Percentiles rank a stretch among this genome's conserved stretches.
Evolutionary conservation across 257 asterid species (phyloP).

Genomic region (Solanum commersonii): DNA sequence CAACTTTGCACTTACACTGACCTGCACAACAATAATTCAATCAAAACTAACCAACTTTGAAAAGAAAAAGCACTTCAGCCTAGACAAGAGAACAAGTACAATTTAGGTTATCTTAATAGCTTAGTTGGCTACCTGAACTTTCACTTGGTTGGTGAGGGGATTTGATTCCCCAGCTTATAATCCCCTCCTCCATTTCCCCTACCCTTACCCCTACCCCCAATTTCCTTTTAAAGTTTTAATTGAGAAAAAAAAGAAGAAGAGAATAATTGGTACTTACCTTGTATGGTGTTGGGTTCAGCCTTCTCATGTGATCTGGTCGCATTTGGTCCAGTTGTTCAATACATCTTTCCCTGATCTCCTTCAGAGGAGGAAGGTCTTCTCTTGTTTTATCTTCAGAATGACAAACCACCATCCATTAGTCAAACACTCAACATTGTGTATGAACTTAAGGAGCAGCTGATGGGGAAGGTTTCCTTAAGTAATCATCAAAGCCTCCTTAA

Average conservation of each 20-base stretch:
- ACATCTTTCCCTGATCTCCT: slow-evolving; percentile 60
- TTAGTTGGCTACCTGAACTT: background rate
- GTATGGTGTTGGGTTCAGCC: slow-evolving; percentile 97
- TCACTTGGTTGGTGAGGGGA: background rate
- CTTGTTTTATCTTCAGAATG: slow-evolving; percentile 41
- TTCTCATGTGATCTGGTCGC: slow-evolving; percentile 96
- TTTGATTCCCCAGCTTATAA: background rate
- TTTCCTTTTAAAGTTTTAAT: background rate
- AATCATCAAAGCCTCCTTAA: background rate
- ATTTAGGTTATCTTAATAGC: background rate
- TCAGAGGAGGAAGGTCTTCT: slow-evolving; percentile 56
- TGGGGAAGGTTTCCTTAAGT: background rate
- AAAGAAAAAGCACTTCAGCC: background rate
- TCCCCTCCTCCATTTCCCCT: background rate
- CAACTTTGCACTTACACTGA: slow-evolving; percentile 83
- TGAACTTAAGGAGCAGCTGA: background rate
- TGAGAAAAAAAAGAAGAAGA: background rate
- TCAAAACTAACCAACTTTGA: background rate
- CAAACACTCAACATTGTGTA: background rate
- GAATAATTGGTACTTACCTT: slow-evolving; percentile 40
- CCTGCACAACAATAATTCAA: slow-evolving; percentile 34
- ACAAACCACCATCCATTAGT: background rate
- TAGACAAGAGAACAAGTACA: background rate
- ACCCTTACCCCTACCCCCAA: background rate
- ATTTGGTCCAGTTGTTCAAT: slow-evolving; percentile 68